phyloP scores from a whole-genome alignment of 208 protist species.

The Crithidia mellificae region DNA sequence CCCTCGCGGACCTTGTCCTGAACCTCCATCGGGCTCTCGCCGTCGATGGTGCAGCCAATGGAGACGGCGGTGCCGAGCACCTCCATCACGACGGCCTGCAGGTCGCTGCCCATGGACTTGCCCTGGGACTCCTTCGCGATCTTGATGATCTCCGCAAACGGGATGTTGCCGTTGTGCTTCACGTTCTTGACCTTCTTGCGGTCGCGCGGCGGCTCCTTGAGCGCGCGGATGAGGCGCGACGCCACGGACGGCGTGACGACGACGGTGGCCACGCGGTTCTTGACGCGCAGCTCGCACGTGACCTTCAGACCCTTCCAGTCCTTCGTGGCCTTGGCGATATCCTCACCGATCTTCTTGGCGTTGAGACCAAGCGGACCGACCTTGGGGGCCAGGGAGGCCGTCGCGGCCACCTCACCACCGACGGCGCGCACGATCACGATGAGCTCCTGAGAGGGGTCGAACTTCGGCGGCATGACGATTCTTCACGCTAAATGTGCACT shows the following conservation, averaged over 20 bases:
- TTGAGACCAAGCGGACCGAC: conserved; percentile 99
- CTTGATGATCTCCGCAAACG: conserved; percentile 97
- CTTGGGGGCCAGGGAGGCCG: conserved; percentile 98
- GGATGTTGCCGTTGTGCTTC: conserved; percentile 98
- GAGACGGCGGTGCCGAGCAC: conserved; percentile 98
- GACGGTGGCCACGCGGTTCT: conserved; percentile 98
- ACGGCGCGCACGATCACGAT: conserved; percentile 96
- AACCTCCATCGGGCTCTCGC: conserved; percentile 92
- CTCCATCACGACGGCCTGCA: conserved; percentile 98
- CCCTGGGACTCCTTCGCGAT: conserved; percentile 96
- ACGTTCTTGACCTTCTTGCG: conserved; percentile 99
- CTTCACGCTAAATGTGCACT: conserved; percentile 45
- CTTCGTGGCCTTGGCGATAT: conserved; percentile 98
- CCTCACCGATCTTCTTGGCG: conserved; percentile 99
- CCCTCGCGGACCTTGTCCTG: conserved; percentile 95
- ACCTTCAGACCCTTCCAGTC: conserved; percentile 99
- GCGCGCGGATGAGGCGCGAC: conserved; percentile 97
- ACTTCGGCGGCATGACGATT: conserved; percentile 97
- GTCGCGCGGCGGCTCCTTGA: conserved; percentile 99
- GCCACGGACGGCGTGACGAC: conserved; percentile 97
- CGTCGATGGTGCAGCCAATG: conserved; percentile 98
- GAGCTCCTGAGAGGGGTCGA: conserved; percentile 96
- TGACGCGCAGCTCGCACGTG: conserved; percentile 97
- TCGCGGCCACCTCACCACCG: conserved; percentile 98
- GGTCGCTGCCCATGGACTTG: conserved; percentile 94